Conservation (phyloP, 331 rosid species). For the Malus hybrid region DNA sequence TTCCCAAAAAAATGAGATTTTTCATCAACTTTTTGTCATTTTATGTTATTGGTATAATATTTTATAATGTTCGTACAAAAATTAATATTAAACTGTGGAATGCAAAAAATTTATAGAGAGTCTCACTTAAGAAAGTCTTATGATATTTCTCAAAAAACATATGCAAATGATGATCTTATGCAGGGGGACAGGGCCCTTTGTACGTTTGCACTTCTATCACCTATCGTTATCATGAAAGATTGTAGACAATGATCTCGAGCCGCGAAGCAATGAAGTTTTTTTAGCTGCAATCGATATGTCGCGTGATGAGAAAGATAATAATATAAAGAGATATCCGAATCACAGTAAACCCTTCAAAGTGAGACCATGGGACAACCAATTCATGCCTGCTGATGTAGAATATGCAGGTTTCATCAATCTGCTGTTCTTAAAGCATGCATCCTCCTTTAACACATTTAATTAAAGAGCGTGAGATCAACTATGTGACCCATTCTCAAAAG, state of each 20-base stretch:
- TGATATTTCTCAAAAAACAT: too few relatives aligned
- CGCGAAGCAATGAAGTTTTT: not conserved
- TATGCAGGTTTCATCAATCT: constrained; percentile 14
- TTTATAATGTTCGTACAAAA: too few relatives aligned
- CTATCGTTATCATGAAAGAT: constrained; percentile 52
- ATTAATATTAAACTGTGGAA: too few relatives aligned
- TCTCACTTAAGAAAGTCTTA: too few relatives aligned
- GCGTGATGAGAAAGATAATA: too few relatives aligned
- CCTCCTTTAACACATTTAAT: too few relatives aligned
- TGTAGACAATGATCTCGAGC: constrained; percentile 22
- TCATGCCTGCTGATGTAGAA: constrained; percentile 18
- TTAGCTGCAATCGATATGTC: too few relatives aligned
- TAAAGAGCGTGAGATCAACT: not conserved
- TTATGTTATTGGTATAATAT: too few relatives aligned
- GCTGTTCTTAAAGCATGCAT: not conserved
- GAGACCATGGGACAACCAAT: not conserved
- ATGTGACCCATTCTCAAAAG: not conserved
- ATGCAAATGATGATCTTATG: constrained; percentile 4
- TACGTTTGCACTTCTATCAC: constrained; percentile 25
- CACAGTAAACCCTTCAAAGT: too few relatives aligned
- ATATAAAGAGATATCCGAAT: too few relatives aligned
- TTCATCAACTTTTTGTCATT: rapidly evolving
- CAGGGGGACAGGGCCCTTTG: constrained; percentile 24
- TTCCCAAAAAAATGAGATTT: too few relatives aligned
- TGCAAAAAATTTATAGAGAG: rapidly evolving